Evolutionary conservation across 129 eudicot species (phyloP), one percentile per base, ranked within the genome.

Genomic region (Daucus carota): DNA sequence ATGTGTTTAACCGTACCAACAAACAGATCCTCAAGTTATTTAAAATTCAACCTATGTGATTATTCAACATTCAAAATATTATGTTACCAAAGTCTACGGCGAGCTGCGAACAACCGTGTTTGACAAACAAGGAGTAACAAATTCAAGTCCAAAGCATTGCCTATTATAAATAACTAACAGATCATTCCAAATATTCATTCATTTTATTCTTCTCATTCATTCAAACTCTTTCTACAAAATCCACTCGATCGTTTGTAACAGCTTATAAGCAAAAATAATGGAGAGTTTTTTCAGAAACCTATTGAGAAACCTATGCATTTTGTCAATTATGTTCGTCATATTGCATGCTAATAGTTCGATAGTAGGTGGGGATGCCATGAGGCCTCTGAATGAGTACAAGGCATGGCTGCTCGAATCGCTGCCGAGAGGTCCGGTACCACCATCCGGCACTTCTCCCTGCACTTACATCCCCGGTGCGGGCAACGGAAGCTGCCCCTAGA

Each of bases 401-500:
- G 72, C 42, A 0, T 16, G 32, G 72, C 72, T 66, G 72, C 41
- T 33, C 41, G 72, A 66, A 33, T 66, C 72, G 26, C 72, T 66
- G 43, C 41, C 42, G 2, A 0, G 72, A 31, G 72, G 72, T 66
- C 72, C 72, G 42, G 42, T 33, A 24, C 72, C 72, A 6, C 72
- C 72, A 16, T 66, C 72, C 11, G 17, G 0, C 24, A 17, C 26
- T 17, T 66, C 72, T 33, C 72, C 72, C 1, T 66, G 72, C 42
- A 66, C 72, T 66, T 6, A 66, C 24, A 66, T 66, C 10, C 72
- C 72, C 14, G 72, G 72, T 33, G 72, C 12, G 0, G 41, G n/a
- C n/a, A 65, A 22, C 38, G 72, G 72, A 11, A 13, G 0, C 3
- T 62, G 68, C 20, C 36, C 62, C 13, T 54, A 54, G 62, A n/a